Base-by-base conservation (phyloP, 768 basidiomycete genomes). In the Suillus subluteus region DNA sequence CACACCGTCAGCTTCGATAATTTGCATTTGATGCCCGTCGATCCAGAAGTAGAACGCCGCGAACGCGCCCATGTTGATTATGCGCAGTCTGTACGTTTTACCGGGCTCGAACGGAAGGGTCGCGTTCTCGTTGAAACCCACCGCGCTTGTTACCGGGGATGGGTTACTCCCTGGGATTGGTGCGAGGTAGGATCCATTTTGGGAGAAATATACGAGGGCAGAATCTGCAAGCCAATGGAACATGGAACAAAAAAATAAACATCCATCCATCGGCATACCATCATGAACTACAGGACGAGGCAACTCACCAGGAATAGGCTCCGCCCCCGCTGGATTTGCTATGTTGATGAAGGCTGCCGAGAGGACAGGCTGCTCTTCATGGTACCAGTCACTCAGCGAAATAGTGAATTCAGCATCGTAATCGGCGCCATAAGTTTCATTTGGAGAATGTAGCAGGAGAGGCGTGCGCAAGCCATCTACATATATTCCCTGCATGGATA, bases 331-430 rank as follows among this genome's bases (percentile, higher is more conserved):
- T 0, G 96, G 96, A 76, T 97, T 92, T 9, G 84, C 80, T 50
- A 88, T 82, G 73, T 77, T 90, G 74, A 95, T 79, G 77, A 94
- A 96, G 40, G 85, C 75, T 32, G 87, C 75, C 62, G 92, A 61
- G 41, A 97, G 84, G 11, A 77, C 81, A 1, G 78, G 58, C 67
- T 95, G 92, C 74, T 94, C 82, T 7, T 88, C 75, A 74, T 98
- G 95, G 74, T 98, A 98, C 96, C 97, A 99, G 76, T 98, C 96
- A 6, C 88, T 86, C 1, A 98, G 80, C 66, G 95, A 74, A 69
- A 99, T 81, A 23, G 92, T 96, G 79, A 87, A 96, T 70, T 98
- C 97, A 32, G 91, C 93, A 76, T 98, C 96, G 76, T 98, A 98
- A 12, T 68, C 77, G 5, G 5, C 41, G 18, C 26, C 69, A 75